Base-by-base conservation (phyloP, 139 green algal species). In the Chlorella ohadii region DNA sequence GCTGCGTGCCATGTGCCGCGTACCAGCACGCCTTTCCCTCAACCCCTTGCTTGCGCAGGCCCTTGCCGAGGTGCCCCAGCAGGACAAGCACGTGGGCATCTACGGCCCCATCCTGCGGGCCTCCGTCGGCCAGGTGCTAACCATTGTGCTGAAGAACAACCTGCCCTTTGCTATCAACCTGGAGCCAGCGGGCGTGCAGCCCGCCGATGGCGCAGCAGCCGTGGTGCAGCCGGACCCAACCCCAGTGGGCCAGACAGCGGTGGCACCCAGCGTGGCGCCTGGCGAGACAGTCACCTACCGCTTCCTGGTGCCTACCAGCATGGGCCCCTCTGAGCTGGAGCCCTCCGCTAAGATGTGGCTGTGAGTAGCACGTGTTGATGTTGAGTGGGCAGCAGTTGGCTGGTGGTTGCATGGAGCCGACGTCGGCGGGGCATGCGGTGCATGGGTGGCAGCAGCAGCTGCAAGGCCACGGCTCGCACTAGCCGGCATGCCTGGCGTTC, bases 81-180 rank as follows among this genome's bases (percentile, higher is more conserved):
- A 28, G 3, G 77, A 83, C 27, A 31, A 61, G 77, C 77, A 83
- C 61, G 72, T 44, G 23, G 77, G 77, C 28, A 39, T 83, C 39
- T 41, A 74, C 38, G 84, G 84, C 19, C 84, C 84, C 47, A 34
- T 85, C 17, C 22, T 88, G 13, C 51, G 66, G 3, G 79, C 85
- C 7, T 64, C 72, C 0, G 73, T 88, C 36, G 83, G 79, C 34
- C 87, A 93, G 73, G 83, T 68, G 22, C 6, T 93, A 1, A 73
- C 76, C 0, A 70, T 93, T 0, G 76, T 88, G 5, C 59, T 92
- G 17, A 73, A 76, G n/a, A 91, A 91, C 78, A 84, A 82, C n/a
- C 68, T 90, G 15, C 16, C 11, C 67, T 87, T 87, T 39, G 38
- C 67, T 11, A 36, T 86, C 55, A 85, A 85, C 73, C 65, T 90